These are phyloP conservation scores for Aspergillus cavernicola DNA, from an alignment of 495 filamentous ascomycete species.

Conservation along the genomic window DNA sequence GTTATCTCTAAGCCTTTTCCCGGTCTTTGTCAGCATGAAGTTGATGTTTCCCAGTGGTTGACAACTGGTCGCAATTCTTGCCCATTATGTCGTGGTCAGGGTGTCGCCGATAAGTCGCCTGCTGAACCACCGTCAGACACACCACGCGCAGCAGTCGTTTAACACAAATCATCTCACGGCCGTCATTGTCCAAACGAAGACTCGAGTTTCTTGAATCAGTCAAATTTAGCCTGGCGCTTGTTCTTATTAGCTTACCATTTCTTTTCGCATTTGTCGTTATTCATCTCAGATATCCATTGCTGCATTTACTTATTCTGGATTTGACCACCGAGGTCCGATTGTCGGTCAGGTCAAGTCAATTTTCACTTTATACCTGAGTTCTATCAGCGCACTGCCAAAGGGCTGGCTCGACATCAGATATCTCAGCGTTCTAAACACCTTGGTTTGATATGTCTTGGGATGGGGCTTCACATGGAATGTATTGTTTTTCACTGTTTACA, in stretches of 20 bases:
- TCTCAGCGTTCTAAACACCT: neutral
- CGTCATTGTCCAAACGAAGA: neutral
- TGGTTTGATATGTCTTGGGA: neutral
- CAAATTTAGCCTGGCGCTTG: conserved; percentile 39
- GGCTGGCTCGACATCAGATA: too few relatives aligned
- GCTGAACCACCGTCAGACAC: conserved; percentile 17
- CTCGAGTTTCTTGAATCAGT: conserved; percentile 6
- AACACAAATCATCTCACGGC: neutral
- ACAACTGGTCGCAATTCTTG: conserved; percentile 78
- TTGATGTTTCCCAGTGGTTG: conserved; percentile 55
- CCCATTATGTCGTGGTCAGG: conserved; percentile 68
- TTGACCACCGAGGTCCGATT: conserved; percentile 4
- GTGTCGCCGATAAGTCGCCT: conserved; percentile 47
- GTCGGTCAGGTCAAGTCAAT: conserved; percentile 1
- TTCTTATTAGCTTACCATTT: conserved; percentile 31
- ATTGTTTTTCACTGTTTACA: neutral
- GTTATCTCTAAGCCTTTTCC: conserved; percentile 17
- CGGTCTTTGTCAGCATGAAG: neutral
- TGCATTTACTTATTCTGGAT: conserved; percentile 23
- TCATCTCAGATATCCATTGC: conserved; percentile 31
- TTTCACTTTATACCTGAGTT: too few relatives aligned
- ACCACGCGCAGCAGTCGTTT: conserved; percentile 24
- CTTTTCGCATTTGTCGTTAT: conserved; percentile 18
- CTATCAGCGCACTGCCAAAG: too few relatives aligned
- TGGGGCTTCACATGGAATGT: neutral